phyloP scores from a whole-genome alignment of 345 rosid genomes.

The Eucalyptus cloeziana region DNA sequence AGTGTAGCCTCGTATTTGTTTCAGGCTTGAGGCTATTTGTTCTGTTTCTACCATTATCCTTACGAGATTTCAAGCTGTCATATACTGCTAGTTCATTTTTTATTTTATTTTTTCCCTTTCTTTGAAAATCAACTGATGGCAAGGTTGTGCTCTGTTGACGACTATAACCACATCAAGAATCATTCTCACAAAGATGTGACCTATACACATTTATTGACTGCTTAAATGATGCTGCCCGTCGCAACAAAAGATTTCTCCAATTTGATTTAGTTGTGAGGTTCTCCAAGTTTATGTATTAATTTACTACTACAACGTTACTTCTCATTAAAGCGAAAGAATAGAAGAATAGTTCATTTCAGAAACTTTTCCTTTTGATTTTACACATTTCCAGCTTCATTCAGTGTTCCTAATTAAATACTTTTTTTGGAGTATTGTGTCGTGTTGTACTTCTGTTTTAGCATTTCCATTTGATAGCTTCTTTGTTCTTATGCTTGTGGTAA shows the following conservation, averaged over 20 bases:
- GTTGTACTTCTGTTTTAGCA: background rate
- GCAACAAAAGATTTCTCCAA: background rate
- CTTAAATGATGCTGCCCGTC: background rate
- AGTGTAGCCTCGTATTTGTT: background rate
- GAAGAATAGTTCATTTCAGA: background rate
- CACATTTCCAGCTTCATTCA: background rate
- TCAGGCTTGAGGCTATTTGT: background rate
- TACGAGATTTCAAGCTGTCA: background rate
- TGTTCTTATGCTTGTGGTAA: background rate
- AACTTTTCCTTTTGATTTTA: background rate
- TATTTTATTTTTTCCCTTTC: background rate
- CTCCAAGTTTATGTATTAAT: background rate
- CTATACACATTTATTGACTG: background rate
- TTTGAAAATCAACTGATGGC: background rate
- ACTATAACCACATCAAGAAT: background rate
- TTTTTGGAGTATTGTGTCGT: background rate
- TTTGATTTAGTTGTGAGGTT: background rate
- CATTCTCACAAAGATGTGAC: background rate
- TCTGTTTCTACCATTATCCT: background rate
- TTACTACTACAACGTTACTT: background rate
- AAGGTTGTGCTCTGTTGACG: background rate
- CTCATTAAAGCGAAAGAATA: background rate
- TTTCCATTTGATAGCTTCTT: background rate
- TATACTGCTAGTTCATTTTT: background rate
- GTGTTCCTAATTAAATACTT: background rate